Conservation (phyloP, 2,329 filamentous ascomycete species). For the Zymoseptoria passerinii region DNA sequence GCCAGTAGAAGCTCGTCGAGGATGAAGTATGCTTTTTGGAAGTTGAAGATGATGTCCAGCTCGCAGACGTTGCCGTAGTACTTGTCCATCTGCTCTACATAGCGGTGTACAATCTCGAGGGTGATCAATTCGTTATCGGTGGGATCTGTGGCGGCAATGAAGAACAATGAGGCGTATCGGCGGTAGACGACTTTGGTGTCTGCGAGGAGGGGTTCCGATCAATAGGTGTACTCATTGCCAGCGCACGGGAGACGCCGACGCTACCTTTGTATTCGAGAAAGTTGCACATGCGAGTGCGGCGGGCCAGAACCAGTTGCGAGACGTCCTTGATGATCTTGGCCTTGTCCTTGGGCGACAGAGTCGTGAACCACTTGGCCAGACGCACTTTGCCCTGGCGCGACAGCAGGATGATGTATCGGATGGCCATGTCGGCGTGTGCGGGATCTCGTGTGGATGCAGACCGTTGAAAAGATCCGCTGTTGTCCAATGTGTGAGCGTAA, state of each 20-base stretch:
- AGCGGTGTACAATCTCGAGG: constrained; percentile 96
- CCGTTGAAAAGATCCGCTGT: neutral
- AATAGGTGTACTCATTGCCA: constrained; percentile 9
- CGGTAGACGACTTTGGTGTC: constrained; percentile 99
- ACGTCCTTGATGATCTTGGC: constrained; percentile 99
- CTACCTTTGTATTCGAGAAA: constrained; percentile 98
- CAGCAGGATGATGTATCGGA: constrained; percentile 67
- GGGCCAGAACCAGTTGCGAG: constrained; percentile 89
- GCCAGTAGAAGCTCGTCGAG: constrained; percentile 91
- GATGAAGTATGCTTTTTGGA: constrained; percentile 99
- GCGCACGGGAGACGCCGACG: constrained; percentile 2
- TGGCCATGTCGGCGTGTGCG: constrained; percentile 38
- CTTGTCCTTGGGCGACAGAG: constrained; percentile 93
- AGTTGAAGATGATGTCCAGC: constrained; percentile 99
- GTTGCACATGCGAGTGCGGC: constrained; percentile 98
- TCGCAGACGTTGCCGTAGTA: constrained; percentile 99
- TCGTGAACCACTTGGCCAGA: constrained; percentile 98
- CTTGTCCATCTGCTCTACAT: constrained; percentile 99
- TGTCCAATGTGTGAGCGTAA: neutral
- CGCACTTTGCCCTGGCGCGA: constrained; percentile 99
- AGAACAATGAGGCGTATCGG: constrained; percentile 96
- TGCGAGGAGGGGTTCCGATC: constrained; percentile 32
- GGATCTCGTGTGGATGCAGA: neutral
- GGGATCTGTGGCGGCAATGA: constrained; percentile 95
- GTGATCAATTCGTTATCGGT: constrained; percentile 97